phyloP scores from a whole-genome alignment of 2,329 filamentous ascomycete genomes.

The Ophiosphaerella narmari region DNA sequence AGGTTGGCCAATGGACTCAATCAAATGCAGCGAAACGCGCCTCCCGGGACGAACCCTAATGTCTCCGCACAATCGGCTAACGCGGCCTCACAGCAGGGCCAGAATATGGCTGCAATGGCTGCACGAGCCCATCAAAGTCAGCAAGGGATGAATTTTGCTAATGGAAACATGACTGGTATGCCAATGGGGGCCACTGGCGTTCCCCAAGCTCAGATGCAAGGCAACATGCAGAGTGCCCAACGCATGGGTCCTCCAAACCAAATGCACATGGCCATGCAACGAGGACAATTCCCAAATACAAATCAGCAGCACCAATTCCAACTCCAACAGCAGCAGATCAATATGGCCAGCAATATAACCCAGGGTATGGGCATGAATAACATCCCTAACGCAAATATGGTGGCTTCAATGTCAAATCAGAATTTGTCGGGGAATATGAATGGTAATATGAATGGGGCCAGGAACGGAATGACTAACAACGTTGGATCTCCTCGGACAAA shows the following conservation, averaged over 20 bases:
- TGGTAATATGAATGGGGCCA: constrained; percentile 33
- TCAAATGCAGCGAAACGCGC: constrained; percentile 51
- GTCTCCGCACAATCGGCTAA: constrained; percentile 38
- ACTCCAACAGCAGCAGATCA: constrained; percentile 46
- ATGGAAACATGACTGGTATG: constrained; percentile 56
- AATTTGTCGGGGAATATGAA: constrained; percentile 43
- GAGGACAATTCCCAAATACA: constrained; percentile 36
- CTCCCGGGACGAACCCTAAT: constrained; percentile 41
- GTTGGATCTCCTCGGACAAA: constrained; percentile 41
- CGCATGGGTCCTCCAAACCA: constrained; percentile 57
- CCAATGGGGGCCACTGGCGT: constrained; percentile 62
- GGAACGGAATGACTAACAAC: constrained; percentile 43
- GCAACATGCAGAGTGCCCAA: constrained; percentile 60
- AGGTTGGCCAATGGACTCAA: constrained; percentile 43
- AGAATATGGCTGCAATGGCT: constrained; percentile 39
- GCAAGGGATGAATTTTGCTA: constrained; percentile 54
- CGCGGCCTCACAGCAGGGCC: constrained; percentile 32
- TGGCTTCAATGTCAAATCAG: constrained; percentile 36
- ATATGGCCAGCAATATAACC: constrained; percentile 41
- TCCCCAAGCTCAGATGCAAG: constrained; percentile 72
- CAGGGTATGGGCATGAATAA: constrained; percentile 39
- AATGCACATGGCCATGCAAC: constrained; percentile 47
- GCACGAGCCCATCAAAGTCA: constrained; percentile 41
- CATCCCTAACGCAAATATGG: constrained; percentile 44
- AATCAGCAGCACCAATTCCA: constrained; percentile 44